phyloP scores from a whole-genome alignment of 2,329 filamentous ascomycete genomes.

The Paraphoma sp. region DNA sequence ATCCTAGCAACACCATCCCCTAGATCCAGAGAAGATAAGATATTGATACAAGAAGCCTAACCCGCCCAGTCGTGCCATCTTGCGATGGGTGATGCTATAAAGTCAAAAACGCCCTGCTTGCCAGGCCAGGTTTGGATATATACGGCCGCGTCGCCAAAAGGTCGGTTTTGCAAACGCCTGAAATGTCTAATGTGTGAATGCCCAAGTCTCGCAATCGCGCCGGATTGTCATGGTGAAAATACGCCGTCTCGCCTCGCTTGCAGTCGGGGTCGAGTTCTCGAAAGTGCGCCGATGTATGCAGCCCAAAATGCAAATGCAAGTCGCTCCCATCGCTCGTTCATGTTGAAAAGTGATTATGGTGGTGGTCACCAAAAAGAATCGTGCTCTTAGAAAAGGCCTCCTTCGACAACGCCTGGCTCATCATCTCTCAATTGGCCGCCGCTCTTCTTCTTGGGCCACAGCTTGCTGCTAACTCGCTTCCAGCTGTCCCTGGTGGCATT shows the following conservation, averaged over 20 bases:
- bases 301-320: constrained; percentile 44
- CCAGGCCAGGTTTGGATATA: constrained; percentile 24
- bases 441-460: constrained; percentile 50
- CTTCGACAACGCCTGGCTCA: constrained; percentile 44
- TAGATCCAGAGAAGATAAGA: constrained; percentile 15
- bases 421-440: constrained; percentile 45
- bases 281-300: constrained; percentile 43
- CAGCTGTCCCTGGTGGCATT: constrained; percentile 47
- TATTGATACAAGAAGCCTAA: constrained; percentile 22
- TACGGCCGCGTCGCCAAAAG: constrained; percentile 13
- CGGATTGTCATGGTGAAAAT: constrained; percentile 29
- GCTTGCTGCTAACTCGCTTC: constrained; percentile 50
- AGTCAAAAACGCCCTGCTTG: constrained; percentile 22
- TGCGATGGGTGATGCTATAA: constrained; percentile 25
- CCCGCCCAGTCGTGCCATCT: constrained; percentile 22
- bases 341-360: constrained; percentile 14
- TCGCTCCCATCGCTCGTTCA: constrained; percentile 41
- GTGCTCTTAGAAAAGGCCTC: constrained; percentile 37
- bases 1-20: constrained; percentile 13
- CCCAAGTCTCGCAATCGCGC: constrained; percentile 30
- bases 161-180: constrained; percentile 32
- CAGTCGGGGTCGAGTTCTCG: constrained; percentile 23
- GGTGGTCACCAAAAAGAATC: constrained; percentile 8
- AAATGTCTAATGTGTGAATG: constrained; percentile 29
- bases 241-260: constrained; percentile 44